phyloP scores from a whole-genome alignment of 2,329 filamentous ascomycete genomes.

The Pseudocercospora fuligena region DNA sequence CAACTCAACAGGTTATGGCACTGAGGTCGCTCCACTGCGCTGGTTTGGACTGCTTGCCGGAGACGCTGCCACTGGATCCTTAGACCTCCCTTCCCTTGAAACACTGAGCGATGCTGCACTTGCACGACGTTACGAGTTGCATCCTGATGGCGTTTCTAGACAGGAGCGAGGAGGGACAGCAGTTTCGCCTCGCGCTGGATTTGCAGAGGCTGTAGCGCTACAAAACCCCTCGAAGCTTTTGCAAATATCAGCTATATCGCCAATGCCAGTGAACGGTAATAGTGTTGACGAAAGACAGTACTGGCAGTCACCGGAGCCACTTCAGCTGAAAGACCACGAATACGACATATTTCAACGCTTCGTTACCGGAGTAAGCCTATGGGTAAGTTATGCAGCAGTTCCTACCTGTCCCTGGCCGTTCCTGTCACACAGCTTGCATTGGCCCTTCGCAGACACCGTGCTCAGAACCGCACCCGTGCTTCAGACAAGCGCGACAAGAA shows the following conservation, averaged over 20 bases:
- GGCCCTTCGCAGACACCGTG: neutral
- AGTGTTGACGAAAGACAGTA: constrained; percentile 32
- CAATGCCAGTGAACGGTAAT: constrained; percentile 20
- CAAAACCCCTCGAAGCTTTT: constrained; percentile 33
- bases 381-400: constrained; percentile 26
- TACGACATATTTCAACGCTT: constrained; percentile 47
- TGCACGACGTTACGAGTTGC: constrained; percentile 29
- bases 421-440: neutral
- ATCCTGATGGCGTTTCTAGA: constrained; percentile 23
- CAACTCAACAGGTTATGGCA: constrained; percentile 36
- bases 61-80: constrained; percentile 44
- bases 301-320: constrained; percentile 35
- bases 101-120: constrained; percentile 33
- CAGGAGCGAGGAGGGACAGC: constrained; percentile 13
- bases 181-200: constrained; percentile 19
- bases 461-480: neutral
- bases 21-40: constrained; percentile 52
- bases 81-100: constrained; percentile 32
- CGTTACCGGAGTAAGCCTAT: constrained; percentile 44
- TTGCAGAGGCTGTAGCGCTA: constrained; percentile 29
- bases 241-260: constrained; percentile 33
- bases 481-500: neutral
- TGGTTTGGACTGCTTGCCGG: constrained; percentile 56
- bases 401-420: neutral
- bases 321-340: constrained; percentile 44